phyloP scores from a whole-genome alignment of 1,284 basidiomycete genomes.

The Clitocybe nebularis region DNA sequence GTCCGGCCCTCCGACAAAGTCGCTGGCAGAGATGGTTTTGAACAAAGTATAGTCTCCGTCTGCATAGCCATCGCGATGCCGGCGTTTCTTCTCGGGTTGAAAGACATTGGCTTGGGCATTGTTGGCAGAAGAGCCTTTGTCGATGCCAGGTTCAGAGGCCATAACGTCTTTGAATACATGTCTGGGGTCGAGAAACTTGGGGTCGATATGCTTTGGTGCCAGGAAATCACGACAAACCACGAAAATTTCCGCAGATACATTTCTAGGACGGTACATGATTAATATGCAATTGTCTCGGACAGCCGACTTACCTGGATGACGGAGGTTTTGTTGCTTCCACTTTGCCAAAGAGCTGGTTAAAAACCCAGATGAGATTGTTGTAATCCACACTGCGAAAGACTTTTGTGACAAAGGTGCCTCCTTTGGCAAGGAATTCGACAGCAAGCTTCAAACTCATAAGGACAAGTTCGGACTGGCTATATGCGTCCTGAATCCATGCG shows the following conservation, averaged over 20 bases:
- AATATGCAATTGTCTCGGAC: constrained; percentile 4
- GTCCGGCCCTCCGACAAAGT: constrained; percentile 74
- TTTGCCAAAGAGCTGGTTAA: constrained; percentile 92
- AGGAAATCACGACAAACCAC: constrained; percentile 97
- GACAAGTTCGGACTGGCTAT: constrained; percentile 95
- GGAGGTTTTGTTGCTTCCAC: constrained; percentile 99
- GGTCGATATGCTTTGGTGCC: constrained; percentile 94
- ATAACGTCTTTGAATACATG: constrained; percentile 96
- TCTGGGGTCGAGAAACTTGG: constrained; percentile 96
- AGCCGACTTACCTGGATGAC: constrained; percentile 74
- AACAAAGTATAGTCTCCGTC: constrained; percentile 94
- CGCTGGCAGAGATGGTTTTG: constrained; percentile 68
- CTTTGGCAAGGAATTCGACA: constrained; percentile 92
- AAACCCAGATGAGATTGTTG: constrained; percentile 98
- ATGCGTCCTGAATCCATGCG: constrained; percentile 99
- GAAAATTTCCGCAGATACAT: constrained; percentile 99
- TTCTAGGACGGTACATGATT: constrained; percentile 46
- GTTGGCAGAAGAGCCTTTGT: constrained; percentile 50
- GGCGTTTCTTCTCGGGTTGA: constrained; percentile 94
- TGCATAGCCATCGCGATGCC: constrained; percentile 92
- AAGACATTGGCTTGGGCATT: constrained; percentile 87
- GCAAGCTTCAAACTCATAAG: constrained; percentile 95
- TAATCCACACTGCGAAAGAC: constrained; percentile 99
- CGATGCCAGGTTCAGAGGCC: constrained; percentile 42
- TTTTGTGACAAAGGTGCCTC: constrained; percentile 97